Base-by-base conservation (phyloP, 257 asterid species). In the Hygrophila difformis region DNA sequence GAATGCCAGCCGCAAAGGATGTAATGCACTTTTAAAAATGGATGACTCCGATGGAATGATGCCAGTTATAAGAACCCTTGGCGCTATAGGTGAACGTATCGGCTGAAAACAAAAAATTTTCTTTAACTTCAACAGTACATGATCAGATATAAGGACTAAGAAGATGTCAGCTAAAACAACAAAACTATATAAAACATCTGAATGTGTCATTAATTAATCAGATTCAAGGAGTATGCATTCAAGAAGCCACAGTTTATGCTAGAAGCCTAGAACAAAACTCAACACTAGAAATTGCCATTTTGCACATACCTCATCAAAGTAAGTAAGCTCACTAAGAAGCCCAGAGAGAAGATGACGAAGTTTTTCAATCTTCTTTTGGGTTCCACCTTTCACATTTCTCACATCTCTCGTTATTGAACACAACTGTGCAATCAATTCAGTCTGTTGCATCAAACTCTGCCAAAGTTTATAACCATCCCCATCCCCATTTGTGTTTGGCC, bases 301-400 rank as follows among this genome's bases (percentile, higher is more conserved):
- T 20, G 43, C 51, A 67, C 57, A 55, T 67, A 84, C 96, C 96
- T 86, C 91, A 10, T 85, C 98, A 49, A 89, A 89, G 71, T 89
- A 89, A 61, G 94, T 89, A 47, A 89, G 98, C 87, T 89, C 98
- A 47, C 96, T 89, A 33, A 82, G 98, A 70, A 89, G 89, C 62
- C 96, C 98, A 5, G 94, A 71, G 15, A 89, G 77, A 54, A 89
- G 98, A 40, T 89, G 98, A 67, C 98, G 75, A 58, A 89, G 98
- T 72, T 89, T 89, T 57, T 89, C 98, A 46, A 85, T 89, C 67
- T 85, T 89, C 84, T 79, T 89, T 56, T 89, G 94, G 31, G 94
- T 89, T 63, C 96, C 93, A 26, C 97, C 94, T 38, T 81, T 81
- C 39, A 86, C 93, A 74, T 89, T 89, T 70, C 92, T 75, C 40